Conservation (phyloP, 306 rosid species). For the Prunus mira region DNA sequence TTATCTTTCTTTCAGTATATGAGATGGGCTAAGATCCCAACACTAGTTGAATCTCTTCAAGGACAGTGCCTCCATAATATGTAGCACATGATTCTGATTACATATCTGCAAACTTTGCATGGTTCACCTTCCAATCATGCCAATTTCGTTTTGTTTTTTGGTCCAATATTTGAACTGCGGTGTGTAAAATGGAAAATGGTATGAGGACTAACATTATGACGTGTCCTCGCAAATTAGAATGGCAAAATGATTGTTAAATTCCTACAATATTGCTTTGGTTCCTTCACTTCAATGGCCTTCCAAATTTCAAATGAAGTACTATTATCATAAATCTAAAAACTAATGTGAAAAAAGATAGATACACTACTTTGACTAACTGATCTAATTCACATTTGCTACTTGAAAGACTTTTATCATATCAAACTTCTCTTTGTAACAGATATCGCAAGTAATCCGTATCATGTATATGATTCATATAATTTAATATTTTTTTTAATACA, state of each 20-base stretch:
- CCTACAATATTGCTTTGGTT: no score
- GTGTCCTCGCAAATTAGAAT: no score
- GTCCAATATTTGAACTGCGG: neutral
- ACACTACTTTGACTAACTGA: accelerated
- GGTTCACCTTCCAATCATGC: constrained; percentile 50
- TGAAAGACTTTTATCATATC: accelerated
- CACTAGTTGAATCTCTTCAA: neutral
- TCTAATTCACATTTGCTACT: no score
- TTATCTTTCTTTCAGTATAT: neutral
- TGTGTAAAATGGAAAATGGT: neutral
- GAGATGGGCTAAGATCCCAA: neutral
- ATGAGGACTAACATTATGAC: no score
- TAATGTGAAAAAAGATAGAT: accelerated
- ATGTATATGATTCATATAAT: no score
- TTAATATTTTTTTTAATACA: no score
- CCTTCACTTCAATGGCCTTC: no score
- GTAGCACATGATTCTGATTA: neutral
- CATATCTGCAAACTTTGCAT: constrained; percentile 26
- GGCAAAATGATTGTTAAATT: no score
- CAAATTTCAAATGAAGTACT: no score
- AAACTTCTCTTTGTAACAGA: no score
- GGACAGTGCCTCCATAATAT: neutral
- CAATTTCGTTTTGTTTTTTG: constrained; percentile 21
- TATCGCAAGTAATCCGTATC: no score
- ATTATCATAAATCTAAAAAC: no score